Evolutionary conservation across 1,139 yeast genomes (phyloP).

Genomic region (Debaryomyces udenii): DNA sequence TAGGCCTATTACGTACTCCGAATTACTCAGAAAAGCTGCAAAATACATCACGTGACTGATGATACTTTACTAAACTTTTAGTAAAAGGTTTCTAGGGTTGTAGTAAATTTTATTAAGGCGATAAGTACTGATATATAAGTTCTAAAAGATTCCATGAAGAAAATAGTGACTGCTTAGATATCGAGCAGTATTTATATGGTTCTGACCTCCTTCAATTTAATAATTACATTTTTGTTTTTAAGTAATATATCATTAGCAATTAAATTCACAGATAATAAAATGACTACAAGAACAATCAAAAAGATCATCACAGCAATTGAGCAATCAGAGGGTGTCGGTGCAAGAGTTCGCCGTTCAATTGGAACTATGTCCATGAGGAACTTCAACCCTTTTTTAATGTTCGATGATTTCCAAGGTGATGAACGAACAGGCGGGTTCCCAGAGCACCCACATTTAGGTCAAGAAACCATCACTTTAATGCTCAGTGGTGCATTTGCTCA

Average conservation of each 20-base stretch:
- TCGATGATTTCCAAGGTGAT: slow-evolving; percentile 68
- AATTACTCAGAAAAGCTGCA: too few species aligned
- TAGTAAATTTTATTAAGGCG: slow-evolving; percentile 1
- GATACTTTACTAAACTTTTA: slow-evolving; percentile 3
- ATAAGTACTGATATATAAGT: not conserved
- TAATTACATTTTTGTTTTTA: slow-evolving; percentile 2
- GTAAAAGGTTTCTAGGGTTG: not conserved
- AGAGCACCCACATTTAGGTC: slow-evolving; percentile 92
- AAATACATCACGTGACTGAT: not conserved
- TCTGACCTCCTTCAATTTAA: not conserved
- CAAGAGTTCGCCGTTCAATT: slow-evolving; percentile 78
- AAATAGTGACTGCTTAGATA: not conserved
- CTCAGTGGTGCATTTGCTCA: slow-evolving; percentile 81
- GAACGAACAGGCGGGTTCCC: slow-evolving; percentile 84
- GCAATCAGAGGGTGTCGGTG: slow-evolving; percentile 88
- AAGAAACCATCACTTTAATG: slow-evolving; percentile 82
- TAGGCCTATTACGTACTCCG: too few species aligned
- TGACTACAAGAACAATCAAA: slow-evolving; percentile 51
- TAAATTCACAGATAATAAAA: slow-evolving; percentile 6
- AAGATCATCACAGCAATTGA: slow-evolving; percentile 68
- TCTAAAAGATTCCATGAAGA: not conserved
- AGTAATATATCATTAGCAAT: slow-evolving; percentile 3
- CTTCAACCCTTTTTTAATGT: slow-evolving; percentile 81
- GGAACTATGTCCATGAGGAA: slow-evolving; percentile 70
- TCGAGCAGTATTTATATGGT: slow-evolving; percentile 1